Percentiles rank a stretch among this genome's conserved stretches.
phyloP scores from a whole-genome alignment of 1,139 yeast species.

The Scheffersomyces titani region DNA sequence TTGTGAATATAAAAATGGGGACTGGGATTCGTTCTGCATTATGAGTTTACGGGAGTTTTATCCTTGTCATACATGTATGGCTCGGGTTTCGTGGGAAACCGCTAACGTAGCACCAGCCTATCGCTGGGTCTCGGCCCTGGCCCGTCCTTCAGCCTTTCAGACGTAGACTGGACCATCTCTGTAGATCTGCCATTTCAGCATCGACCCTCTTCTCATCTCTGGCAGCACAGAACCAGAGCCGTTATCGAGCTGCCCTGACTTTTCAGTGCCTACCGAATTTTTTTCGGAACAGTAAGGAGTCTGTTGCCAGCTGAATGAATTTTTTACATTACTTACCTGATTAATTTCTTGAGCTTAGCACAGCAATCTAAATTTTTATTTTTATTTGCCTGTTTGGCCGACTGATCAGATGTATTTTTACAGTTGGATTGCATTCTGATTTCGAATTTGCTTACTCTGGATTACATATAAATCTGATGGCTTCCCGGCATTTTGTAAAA shows the following conservation, averaged over 20 bases:
- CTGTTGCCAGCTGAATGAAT: neutral
- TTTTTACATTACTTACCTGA: neutral
- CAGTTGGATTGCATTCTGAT: neutral
- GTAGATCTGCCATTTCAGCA: neutral
- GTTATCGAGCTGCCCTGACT: neutral
- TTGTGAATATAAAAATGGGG: neutral
- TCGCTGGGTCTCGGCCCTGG: neutral
- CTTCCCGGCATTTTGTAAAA: neutral
- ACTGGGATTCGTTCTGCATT: neutral
- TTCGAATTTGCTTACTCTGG: neutral
- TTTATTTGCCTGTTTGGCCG: neutral
- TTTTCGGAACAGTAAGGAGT: neutral
- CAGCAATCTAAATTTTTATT: neutral
- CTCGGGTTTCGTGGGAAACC: neutral
- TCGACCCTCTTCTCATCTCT: neutral
- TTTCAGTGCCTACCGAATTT: neutral
- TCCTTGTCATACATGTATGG: neutral
- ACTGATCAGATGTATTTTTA: neutral
- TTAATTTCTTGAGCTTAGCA: neutral
- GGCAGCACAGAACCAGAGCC: neutral
- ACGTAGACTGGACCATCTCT: neutral
- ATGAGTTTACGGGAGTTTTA: neutral
- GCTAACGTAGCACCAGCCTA: neutral
- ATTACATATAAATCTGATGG: neutral
- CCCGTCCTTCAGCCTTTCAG: neutral